Evolutionary conservation across 78 protist genomes (phyloP).

Genomic region (Corallochytrium limacisporum): DNA sequence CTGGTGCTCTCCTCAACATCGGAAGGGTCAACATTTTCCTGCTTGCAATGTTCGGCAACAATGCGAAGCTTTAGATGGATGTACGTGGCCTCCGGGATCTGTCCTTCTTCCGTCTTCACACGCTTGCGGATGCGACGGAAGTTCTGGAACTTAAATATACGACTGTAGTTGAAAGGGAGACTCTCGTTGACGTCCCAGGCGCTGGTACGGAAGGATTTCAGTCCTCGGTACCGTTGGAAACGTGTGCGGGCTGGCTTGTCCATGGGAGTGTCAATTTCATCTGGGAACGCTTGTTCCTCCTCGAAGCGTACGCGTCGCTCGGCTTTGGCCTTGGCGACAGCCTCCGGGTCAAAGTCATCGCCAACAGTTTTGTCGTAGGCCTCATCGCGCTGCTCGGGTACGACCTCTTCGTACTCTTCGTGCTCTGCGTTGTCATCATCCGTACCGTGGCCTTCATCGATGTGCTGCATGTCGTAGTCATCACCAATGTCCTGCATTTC

Average conservation of each 20-base stretch:
- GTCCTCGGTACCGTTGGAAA: conserved; percentile 69
- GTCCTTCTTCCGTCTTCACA: too few species aligned
- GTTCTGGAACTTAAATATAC: conserved; percentile 75
- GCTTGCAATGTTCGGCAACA: too few species aligned
- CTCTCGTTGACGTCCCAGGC: conserved; percentile 91
- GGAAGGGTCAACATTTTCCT: too few species aligned
- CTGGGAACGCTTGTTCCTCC: conserved; percentile 67
- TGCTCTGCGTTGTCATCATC: neutral
- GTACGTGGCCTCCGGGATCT: too few species aligned
- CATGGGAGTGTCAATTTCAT: conserved; percentile 79
- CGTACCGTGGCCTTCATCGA: neutral
- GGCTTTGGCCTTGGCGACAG: neutral
- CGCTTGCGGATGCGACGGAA: too few species aligned
- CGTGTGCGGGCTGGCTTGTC: conserved; percentile 61
- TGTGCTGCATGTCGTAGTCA: neutral
- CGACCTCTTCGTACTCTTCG: neutral
- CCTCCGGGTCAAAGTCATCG: neutral
- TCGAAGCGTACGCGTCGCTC: neutral
- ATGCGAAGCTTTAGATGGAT: too few species aligned
- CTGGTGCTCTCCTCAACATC: too few species aligned
- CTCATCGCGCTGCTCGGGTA: conserved; percentile 1
- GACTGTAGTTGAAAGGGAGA: conserved; percentile 85
- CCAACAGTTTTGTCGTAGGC: conserved; percentile 4
- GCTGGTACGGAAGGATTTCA: conserved; percentile 53
- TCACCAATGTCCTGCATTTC: neutral